A percentile compares a stretch with the other conserved stretches of the same genome.
Conservation (phyloP, 176 grass and related monocot genomes). For the barley (Hordeum vulgare) region MorexV3_pseudomolecules_assembly NC_058521.1:14166448-14166947, state of each 20-base stretch:
- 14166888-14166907: neutral
- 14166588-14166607: conserved; percentile 20
- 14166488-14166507: neutral
- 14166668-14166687: conserved; percentile 79
- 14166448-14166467: neutral
- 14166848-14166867: conserved; percentile 73
- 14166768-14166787: conserved; percentile 43
- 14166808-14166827: conserved; percentile 34
- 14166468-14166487: conserved; percentile 16
- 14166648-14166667: neutral
- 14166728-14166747: conserved; percentile 10
- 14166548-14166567: neutral
- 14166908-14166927: neutral
- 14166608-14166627: neutral
- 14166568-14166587: neutral
- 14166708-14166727: neutral
- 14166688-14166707: conserved; percentile 34
- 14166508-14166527: neutral
- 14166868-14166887: conserved; percentile 38
- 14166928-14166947: neutral
- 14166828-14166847: conserved; percentile 58
- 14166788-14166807: conserved; percentile 37
- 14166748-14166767: conserved; percentile 23
- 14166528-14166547: neutral
- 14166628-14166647: conserved; percentile 52